Evolutionary conservation across 805 yeast genomes (phyloP), one percentile per base, ranked within the genome.

Genomic region (Candida methanosorbosa): DNA sequence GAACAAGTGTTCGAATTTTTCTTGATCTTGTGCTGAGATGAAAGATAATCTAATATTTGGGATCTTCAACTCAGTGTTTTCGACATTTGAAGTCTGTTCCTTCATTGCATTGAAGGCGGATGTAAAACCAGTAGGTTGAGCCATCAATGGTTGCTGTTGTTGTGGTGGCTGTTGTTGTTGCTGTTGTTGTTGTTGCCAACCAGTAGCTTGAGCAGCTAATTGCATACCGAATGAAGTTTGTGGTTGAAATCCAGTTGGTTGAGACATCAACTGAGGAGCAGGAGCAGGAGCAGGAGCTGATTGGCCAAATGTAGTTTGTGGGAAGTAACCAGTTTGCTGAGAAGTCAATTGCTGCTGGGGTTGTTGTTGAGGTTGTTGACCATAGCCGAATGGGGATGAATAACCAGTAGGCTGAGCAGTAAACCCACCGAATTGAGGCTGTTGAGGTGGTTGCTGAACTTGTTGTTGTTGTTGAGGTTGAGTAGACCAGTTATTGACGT

Each of bases 11-110:
- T 86, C 96, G 52, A 83, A 90, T 54, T 84, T 81, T 38, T 72
- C 71, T 62, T 90, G 97, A 55, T 90, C 97, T 23, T 73, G 75
- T 18, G 82, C 80, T 3, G 94, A 76, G 41, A 90, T 75, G 54
- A 90, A 90, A 9, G 95, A 78, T 34, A 90, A 66, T 45, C 97
- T 72, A 40, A 84, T 82, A 44, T 63, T 64, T 29, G 92, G 92
- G 42, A 82, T 76, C 49, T 77, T 78, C 41, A 83, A 48, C 14
- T 68, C 76, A 27, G 59, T 66, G 50, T 78, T 76, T 46, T 74
- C 75, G 15, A 64, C 62, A 27, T 61, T 66, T 25, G 55, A 50
- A 6, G 69, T 7, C 24, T 38, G 37, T n/a, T 33, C 45, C 13
- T 44, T 44, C 19, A 38, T 22, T 4, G 42, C 26, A 13, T 43